phyloP scores from a whole-genome alignment of 805 yeast genomes.

The Ogataea degrootiae region DNA sequence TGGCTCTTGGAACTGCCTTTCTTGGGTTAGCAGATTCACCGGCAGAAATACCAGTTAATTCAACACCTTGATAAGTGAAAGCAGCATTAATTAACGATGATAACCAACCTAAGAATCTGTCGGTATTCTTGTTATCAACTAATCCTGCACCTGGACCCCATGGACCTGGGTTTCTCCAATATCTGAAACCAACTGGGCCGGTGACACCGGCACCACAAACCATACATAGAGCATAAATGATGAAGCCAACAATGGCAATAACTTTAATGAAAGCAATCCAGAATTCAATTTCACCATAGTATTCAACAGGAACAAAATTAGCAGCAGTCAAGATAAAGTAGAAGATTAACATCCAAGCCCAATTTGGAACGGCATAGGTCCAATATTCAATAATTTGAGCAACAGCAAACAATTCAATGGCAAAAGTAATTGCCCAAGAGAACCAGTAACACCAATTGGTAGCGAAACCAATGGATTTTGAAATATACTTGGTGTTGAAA shows the following conservation, averaged over 20 bases:
- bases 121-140: conserved; percentile 45
- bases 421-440: conserved; percentile 73
- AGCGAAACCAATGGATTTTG: conserved; percentile 70
- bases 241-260: conserved; percentile 65
- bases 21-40: conserved; percentile 72
- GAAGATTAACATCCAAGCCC: conserved; percentile 69
- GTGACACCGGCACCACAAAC: conserved; percentile 68
- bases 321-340: conserved; percentile 49
- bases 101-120: conserved; percentile 64
- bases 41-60: conserved; percentile 68
- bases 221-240: conserved; percentile 62
- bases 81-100: conserved; percentile 67
- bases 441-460: conserved; percentile 74
- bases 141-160: conserved; percentile 62
- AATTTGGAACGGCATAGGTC: conserved; percentile 65
- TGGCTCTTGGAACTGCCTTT: conserved; percentile 67
- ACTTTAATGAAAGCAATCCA: conserved; percentile 69
- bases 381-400: conserved; percentile 64
- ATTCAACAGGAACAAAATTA: conserved; percentile 64
- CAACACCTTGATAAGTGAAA: conserved; percentile 80
- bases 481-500: conserved; percentile 61
- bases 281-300: conserved; percentile 71
- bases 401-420: conserved; percentile 66
- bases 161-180: conserved; percentile 71
- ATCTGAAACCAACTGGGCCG: conserved; percentile 74